Evolutionary conservation across 2,329 filamentous ascomycete species (phyloP), one percentile per base, ranked within the genome.

Genomic region (Fusarium pseudoanthophilum): DNA sequence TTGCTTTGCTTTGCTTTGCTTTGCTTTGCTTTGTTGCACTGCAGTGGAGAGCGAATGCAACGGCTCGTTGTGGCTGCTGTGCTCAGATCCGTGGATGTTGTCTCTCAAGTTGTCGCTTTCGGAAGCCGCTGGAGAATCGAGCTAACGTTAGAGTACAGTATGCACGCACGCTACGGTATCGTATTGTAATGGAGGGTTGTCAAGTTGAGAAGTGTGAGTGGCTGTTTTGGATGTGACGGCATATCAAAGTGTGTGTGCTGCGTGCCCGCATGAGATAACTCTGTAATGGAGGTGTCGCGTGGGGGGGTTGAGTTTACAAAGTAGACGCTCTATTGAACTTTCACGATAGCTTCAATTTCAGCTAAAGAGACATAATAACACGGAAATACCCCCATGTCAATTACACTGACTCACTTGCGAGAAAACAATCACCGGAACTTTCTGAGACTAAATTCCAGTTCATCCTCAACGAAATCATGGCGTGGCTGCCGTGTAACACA

Each of bases 1-100:
- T 30, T 20, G 24, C 11, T 24, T 14, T 49, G 7, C n/a, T 13
- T 30, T 20, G 24, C 11, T 24, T 14, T 49, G 7, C n/a, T 13
- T 26, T 26, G 26, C 26, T 26, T 26, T 26, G 26, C 26, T 26
- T 51, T n/a, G 45, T 70, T 69, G n/a, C 45, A 73, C 68, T 60
- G 49, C 53, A 49, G 40, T 57, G 66, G 53, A 57, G 53, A 37
- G 34, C 68, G 71, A 66, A 56, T 62, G 71, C 58, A 74, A 73
- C 71, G 59, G 67, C 28, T 73, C 32, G 39, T 34, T 71, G 61
- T 74, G 67, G 67, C 59, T 71, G 40, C n/a, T 68, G 57, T 71
- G 57, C 42, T 70, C 68, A 64, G 64, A 66, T 30, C 20, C 20
- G 28, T 60, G 20, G 20, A 48, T 58, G 59, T 72, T 69, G 71